Evolutionary conservation across 2,329 filamentous ascomycete genomes (phyloP).

Genomic region (Colletotrichum sp.): DNA sequence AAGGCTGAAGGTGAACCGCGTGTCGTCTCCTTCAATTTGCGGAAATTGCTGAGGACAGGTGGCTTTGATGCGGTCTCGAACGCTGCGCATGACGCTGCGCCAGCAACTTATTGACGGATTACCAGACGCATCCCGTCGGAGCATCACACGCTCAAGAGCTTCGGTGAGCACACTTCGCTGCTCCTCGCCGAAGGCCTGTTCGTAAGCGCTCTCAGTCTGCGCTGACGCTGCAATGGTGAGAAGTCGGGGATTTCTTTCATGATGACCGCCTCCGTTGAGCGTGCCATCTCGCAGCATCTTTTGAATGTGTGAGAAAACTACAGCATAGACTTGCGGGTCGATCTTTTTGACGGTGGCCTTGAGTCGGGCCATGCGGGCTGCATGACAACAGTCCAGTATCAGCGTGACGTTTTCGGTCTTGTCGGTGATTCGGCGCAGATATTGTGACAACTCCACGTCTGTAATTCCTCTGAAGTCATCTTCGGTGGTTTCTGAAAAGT

Average conservation of each 20-base stretch:
- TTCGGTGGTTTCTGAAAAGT: not conserved
- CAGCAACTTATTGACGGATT: not conserved
- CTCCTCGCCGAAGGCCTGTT: not conserved
- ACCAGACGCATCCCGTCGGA: too few species aligned
- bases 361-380: not conserved
- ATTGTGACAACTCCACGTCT: not conserved
- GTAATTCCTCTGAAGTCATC: not conserved
- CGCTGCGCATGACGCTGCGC: not conserved
- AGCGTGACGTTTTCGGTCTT: not conserved
- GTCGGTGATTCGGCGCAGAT: not conserved
- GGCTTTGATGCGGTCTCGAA: not conserved
- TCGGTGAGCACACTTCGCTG: not conserved
- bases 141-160: not conserved
- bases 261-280: not conserved
- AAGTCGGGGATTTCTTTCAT: not conserved
- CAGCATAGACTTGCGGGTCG: not conserved
- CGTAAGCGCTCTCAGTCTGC: not conserved
- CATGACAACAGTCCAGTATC: not conserved
- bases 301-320: not conserved
- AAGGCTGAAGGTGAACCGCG: not conserved
- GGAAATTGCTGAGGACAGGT: not conserved
- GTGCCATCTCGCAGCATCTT: not conserved
- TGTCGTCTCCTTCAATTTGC: not conserved
- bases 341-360: not conserved
- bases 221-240: not conserved